A percentile compares a stretch with the other conserved stretches of the same genome.
These are phyloP conservation scores for Auricularia heimuer DNA, from an alignment of 768 basidiomycete genomes.

Conservation along the genomic window DNA sequence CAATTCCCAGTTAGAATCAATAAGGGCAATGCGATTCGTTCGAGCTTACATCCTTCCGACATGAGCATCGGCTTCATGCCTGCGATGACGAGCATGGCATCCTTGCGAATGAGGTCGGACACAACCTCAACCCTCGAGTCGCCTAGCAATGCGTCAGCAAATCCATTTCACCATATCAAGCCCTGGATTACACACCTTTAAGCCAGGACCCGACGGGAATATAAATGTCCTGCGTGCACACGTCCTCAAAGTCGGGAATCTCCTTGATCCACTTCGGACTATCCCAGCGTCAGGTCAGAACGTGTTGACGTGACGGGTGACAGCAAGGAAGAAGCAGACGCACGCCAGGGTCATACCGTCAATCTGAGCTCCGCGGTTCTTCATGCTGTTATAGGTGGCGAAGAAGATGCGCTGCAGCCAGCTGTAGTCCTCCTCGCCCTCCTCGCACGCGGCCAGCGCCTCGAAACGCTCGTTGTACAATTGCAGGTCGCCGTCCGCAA, in stretches of 20 bases:
- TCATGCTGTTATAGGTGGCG: conserved; percentile 24
- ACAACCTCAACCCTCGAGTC: conserved; percentile 17
- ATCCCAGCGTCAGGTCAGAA: conserved; percentile 19
- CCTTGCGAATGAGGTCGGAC: conserved; percentile 21
- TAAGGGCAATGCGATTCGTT: background rate
- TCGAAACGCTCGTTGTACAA: conserved; percentile 21
- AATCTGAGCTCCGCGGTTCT: conserved; percentile 14
- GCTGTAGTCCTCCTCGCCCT: conserved; percentile 15
- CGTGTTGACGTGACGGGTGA: conserved; percentile 6
- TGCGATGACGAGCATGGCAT: conserved; percentile 14
- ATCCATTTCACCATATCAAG: background rate
- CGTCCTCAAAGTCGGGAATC: conserved; percentile 15
- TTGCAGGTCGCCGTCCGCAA: conserved; percentile 26
- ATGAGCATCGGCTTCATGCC: conserved; percentile 20
- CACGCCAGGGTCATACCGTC: conserved; percentile 1
- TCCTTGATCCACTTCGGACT: background rate
- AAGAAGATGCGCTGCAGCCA: conserved; percentile 21
- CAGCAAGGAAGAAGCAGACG: background rate
- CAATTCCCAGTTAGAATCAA: conserved; percentile 8
- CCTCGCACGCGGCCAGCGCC: conserved; percentile 17
- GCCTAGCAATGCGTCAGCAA: conserved; percentile 5
- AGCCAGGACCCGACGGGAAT: conserved; percentile 25
- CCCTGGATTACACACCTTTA: conserved; percentile 14
- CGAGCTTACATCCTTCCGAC: conserved; percentile 5
- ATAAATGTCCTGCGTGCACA: conserved; percentile 23